Conservation (phyloP, 192 early-diverging fungal genomes). For the Pilaira anomala region DNA sequence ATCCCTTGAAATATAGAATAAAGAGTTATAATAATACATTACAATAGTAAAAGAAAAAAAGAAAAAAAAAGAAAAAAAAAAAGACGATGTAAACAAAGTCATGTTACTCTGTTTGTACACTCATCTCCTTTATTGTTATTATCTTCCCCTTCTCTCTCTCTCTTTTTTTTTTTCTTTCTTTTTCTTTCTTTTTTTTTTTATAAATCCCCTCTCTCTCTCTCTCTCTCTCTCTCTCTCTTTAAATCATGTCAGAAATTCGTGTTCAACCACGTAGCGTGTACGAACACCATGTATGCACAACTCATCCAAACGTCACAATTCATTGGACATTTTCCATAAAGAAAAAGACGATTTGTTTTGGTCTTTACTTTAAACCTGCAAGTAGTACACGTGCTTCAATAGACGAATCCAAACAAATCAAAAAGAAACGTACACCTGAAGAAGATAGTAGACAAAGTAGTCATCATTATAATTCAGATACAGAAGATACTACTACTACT, state of each 20-base stretch:
- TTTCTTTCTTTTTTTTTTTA: background rate
- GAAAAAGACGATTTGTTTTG: slow-evolving; percentile 55
- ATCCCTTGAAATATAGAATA: no score
- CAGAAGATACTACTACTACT: background rate
- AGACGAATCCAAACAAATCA: background rate
- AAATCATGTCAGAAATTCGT: slow-evolving; percentile 71
- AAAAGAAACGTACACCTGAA: background rate
- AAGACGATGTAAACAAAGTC: background rate
- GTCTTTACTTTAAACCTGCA: slow-evolving; percentile 17
- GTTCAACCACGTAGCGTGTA: slow-evolving; percentile 79
- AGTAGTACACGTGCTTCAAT: background rate
- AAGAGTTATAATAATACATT: no score
- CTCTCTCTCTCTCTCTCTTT: background rate
- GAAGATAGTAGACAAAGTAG: background rate
- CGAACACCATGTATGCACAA: slow-evolving; percentile 78
- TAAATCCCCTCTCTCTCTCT: background rate
- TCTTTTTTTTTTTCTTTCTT: background rate
- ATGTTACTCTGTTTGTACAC: background rate
- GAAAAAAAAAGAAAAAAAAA: background rate
- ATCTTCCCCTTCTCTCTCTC: no score
- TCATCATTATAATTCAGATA: background rate
- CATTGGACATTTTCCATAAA: slow-evolving; percentile 93
- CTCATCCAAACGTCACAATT: slow-evolving; percentile 68
- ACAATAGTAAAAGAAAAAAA: no score
- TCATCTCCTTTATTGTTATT: background rate